Conservation (phyloP, 225 moss, liverwort and hornwort genomes). For the Anthoceros angustus region DNA sequence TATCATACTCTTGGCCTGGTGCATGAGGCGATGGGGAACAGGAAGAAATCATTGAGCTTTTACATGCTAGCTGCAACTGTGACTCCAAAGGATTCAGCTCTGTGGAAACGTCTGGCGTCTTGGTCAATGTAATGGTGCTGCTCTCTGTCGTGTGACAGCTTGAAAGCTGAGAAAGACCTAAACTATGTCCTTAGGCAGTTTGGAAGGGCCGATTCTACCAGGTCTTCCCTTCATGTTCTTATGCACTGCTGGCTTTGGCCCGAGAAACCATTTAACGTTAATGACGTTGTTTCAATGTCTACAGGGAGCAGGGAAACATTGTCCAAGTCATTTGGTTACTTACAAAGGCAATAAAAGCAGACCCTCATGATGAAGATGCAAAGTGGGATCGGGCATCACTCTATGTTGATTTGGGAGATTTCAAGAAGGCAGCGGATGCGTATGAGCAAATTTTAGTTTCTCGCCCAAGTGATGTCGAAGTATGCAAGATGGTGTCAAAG, state of each 20-base stretch:
- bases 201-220: no score
- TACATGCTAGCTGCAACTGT: slow-evolving; percentile 99
- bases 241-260: not conserved
- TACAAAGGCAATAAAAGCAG: slow-evolving; percentile 89
- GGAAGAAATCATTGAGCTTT: slow-evolving; percentile 88
- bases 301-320: slow-evolving; percentile 83
- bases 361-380: slow-evolving; percentile 87
- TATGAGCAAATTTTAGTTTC: slow-evolving; percentile 71
- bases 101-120: slow-evolving; percentile 96
- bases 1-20: slow-evolving; percentile 92
- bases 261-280: not conserved
- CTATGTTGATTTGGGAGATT: slow-evolving; percentile 70
- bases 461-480: slow-evolving; percentile 75
- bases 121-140: slow-evolving; percentile 71
- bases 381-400: slow-evolving; percentile 97
- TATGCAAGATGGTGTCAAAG: slow-evolving; percentile 99
- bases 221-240: no score
- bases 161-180: not conserved
- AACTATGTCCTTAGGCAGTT: no score
- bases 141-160: not conserved
- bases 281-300: slow-evolving; percentile 3
- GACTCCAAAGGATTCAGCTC: slow-evolving; percentile 80
- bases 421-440: slow-evolving; percentile 73
- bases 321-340: slow-evolving; percentile 94
- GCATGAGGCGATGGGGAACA: slow-evolving; percentile 92